Evolutionary conservation across 2,329 filamentous ascomycete genomes (phyloP), one percentile per base, ranked within the genome.

Genomic region (Cyphellophora europaea): DNA sequence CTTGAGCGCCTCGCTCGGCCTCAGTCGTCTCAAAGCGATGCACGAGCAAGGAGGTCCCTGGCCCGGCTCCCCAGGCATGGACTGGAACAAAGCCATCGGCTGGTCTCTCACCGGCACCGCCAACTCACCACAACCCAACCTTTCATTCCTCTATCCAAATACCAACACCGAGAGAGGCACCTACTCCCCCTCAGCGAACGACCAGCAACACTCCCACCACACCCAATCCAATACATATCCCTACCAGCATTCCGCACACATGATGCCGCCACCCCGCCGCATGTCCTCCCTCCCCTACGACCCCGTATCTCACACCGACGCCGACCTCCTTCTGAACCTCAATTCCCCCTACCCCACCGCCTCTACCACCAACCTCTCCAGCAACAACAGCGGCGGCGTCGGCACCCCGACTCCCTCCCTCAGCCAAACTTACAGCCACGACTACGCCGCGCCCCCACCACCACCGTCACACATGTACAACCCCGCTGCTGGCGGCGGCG

Each of bases 71-170:
- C n/a, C n/a, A n/a, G n/a, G n/a, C n/a, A n/a, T n/a, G n/a, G n/a
- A n/a, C n/a, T 58, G 65, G 6, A 66, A 60, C 48, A 69, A 73
- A 62, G 67, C 75, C 1, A 84, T 93, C 39, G 86, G 84, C 1
- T 93, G 83, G 81, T 87, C 84, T 5, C 62, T 93, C n/a, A 86
- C 86, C 0, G 86, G 86, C 11, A 89, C 81, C 2, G 87, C 84
- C 36, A 86, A 93, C 51, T 91, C 84, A 3, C 81, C 84, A 1
- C 87, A 78, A 43, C 86, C 85, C 0, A 91, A 84, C 51, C 63
- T 93, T 4, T 88, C 85, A 1, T 71, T 89, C 37, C 74, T 93
- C 52, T 93, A 86, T 53, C 78, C 83, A 40, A 77, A 72, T 47
- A 25, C 32, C 4, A 34, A 31, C 14, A 30, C 27, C 5, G 27